Conservation (phyloP, 495 filamentous ascomycete genomes). For the Penicillium soppii region DNA sequence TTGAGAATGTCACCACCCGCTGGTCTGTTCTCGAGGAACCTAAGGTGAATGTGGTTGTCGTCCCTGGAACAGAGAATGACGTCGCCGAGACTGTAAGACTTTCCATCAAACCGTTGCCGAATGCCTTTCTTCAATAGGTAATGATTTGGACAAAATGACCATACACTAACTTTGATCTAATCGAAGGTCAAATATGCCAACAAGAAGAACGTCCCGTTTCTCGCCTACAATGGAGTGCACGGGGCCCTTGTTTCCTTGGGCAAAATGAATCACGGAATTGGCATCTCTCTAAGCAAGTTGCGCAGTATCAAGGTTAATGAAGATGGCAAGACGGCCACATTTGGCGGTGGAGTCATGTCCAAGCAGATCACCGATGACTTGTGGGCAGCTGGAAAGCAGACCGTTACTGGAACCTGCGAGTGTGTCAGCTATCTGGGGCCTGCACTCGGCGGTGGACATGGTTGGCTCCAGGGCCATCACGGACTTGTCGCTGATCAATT, state of each 20-base stretch:
- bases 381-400: constrained; percentile 26
- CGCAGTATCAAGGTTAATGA: constrained; percentile 37
- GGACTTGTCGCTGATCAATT: constrained; percentile 62
- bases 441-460: constrained; percentile 61
- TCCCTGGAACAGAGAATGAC: constrained; percentile 50
- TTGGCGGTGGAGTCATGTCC: constrained; percentile 51
- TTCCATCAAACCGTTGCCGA: not conserved
- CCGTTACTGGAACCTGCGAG: constrained; percentile 54
- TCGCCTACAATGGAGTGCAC: constrained; percentile 49
- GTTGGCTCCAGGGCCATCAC: constrained; percentile 56
- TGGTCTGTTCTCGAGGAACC: constrained; percentile 44
- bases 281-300: constrained; percentile 44
- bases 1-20: constrained; percentile 38
- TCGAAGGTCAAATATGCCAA: constrained; percentile 47
- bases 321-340: constrained; percentile 45
- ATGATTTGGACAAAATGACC: not conserved
- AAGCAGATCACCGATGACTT: constrained; percentile 28
- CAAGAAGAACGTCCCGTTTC: constrained; percentile 44
- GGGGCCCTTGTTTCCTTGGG: constrained; percentile 42
- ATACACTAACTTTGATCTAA: constrained; percentile 1
- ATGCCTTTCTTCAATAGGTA: not conserved
- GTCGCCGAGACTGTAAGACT: constrained; percentile 45
- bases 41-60: constrained; percentile 44
- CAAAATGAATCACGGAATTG: constrained; percentile 47
- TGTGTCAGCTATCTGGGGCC: constrained; percentile 56